Conservation (phyloP, 2,329 filamentous ascomycete species). For the Exophiala spinifera region DNA sequence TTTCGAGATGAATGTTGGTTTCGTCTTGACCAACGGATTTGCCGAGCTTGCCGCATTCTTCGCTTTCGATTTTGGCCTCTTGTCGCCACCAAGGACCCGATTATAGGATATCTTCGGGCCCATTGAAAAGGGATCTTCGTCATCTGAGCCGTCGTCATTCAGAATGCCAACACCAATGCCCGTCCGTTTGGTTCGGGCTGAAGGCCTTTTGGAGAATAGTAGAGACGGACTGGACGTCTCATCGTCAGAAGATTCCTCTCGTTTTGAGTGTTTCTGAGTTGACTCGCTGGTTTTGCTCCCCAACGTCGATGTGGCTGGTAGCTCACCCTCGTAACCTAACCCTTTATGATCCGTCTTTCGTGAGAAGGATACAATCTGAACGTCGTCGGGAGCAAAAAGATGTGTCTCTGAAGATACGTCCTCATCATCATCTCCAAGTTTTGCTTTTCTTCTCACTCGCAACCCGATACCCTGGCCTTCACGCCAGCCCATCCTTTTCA, state of each 20-base stretch:
- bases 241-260: constrained; percentile 32
- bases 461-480: constrained; percentile 91
- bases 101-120: constrained; percentile 89
- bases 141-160: constrained; percentile 91
- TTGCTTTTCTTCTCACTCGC: constrained; percentile 71
- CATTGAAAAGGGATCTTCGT: constrained; percentile 90
- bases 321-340: constrained; percentile 45
- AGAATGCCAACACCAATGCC: constrained; percentile 85
- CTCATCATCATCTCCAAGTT: constrained; percentile 49
- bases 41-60: constrained; percentile 49
- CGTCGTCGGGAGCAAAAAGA: constrained; percentile 82
- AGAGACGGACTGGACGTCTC: constrained; percentile 35
- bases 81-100: constrained; percentile 74
- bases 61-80: constrained; percentile 67
- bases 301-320: constrained; percentile 31
- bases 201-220: constrained; percentile 34
- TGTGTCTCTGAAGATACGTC: constrained; percentile 52
- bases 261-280: not conserved
- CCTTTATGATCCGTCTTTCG: constrained; percentile 47
- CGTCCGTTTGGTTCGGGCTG: constrained; percentile 55
- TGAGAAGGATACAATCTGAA: constrained; percentile 56
- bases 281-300: not conserved
- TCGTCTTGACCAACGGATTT: constrained; percentile 63
- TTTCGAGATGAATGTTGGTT: constrained; percentile 73
- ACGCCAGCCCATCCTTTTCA: constrained; percentile 94